Base-by-base conservation (phyloP, 306 rosid genomes). In the Potentilla sterilis region DNA sequence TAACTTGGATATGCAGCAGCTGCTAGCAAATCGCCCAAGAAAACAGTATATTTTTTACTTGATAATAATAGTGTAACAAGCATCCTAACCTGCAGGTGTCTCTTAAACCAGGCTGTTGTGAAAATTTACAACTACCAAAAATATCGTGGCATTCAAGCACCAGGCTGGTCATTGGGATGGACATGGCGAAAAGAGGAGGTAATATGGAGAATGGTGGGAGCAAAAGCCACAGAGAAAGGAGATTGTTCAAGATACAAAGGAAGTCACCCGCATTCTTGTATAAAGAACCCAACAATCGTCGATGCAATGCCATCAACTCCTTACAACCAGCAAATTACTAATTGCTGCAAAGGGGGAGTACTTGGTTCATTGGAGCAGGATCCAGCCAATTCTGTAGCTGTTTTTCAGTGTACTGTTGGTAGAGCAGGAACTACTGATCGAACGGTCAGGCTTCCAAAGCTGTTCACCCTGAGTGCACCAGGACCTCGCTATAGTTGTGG, bases 161-260 rank as follows among this genome's bases (percentile, higher is more conserved):
- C 96, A 0, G 98, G 98, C 44, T 93, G 98, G 98, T 67, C 79
- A 5, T 70, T 93, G 12, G 88, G 85, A 42, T 93, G 98, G 98
- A 83, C 88, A 59, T 93, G 98, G 98, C 91, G 91, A 40, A 89
- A 93, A 87, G 89, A 86, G 78, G 98, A 93, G 86, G 72, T 93
- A 52, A 89, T 93, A 77, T 91, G 98, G 98, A 51, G 6, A 81
- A 88, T 89, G 91, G 5, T 83, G 59, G 98, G 98, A 54, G 91
- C 84, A 58, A 89, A 93, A 72, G 32, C 93, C 62, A 93, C 93
- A 8, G 97, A 89, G 47, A 96, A 91, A 81, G 98, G 98, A 22
- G 93, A 93, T 74, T 93, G 98, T 77, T 93, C 98, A 37, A 88
- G 81, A 58, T 93, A 40, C 47, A 93, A 86, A 48, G 83, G 63